Evolutionary conservation across 2,329 filamentous ascomycete genomes (phyloP), one percentile per base, ranked within the genome.

Genomic region (Aspergillus pseudoterreus): DNA sequence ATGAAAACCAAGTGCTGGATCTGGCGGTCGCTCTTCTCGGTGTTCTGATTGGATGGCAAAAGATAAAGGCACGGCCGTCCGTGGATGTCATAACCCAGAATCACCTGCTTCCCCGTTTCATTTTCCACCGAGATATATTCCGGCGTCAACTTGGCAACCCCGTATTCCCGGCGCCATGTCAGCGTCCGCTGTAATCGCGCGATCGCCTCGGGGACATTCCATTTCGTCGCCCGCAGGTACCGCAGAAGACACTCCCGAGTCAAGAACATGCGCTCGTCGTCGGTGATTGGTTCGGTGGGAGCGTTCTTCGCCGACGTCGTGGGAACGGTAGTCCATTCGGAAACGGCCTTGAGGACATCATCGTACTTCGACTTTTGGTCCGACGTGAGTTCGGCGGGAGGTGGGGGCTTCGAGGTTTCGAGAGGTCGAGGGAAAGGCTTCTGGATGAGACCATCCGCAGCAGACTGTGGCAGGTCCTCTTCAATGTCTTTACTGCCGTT

Each of bases 1-100:
- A 97, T 96, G 76, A 88, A 99, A 47, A 96, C 91, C 54, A 99
- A 77, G 70, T 97, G 92, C 72, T 99, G 86, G 50, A 96, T 85
- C 75, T 97, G 94, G 61, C 90, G 82, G 35, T 91, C 88, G 55
- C 85, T 88, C 51, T 85, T 81, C 61, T 95, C 86, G 1, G 94
- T 97, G 77, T 99, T 99, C 75, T 99, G 94, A 60, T 87, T 85
- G 30, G 86, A 89, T 1, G 94, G 94, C 67, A 88, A 87, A 53
- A 99, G 82, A 73, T 96, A 96, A 64, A 94, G 83, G 70, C 92
- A 96, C 2, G 92, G 90, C n/a, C 92, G 81, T 45, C 82, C 87
- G 54, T 90, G 78, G 53, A 86, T 88, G 75, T 99, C 94, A 72
- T 85, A 99, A 39, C 94, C 94, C 17, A 94, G 72, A 52, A 95